Conservation (phyloP, 306 rosid species). For the Sicyos edulis region DNA sequence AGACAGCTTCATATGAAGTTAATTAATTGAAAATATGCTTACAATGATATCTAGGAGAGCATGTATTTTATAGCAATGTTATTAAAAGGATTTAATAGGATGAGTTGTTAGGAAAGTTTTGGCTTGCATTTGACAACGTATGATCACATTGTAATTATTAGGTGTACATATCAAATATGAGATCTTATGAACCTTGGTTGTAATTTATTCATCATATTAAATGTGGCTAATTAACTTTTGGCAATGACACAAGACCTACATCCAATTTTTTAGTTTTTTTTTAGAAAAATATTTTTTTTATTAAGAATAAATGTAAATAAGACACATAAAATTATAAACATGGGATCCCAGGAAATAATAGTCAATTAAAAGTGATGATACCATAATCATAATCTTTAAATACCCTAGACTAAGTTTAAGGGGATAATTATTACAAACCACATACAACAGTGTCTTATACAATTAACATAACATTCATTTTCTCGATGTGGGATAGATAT, state of each 20-base stretch:
- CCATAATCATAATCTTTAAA: too few species aligned
- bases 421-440: too few species aligned
- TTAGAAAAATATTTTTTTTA: too few species aligned
- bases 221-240: neutral
- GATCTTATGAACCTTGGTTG: neutral
- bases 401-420: too few species aligned
- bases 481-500: too few species aligned
- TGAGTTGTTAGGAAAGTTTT: neutral
- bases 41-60: neutral
- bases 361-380: too few species aligned
- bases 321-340: too few species aligned
- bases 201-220: neutral
- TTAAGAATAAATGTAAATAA: too few species aligned
- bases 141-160: neutral
- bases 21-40: neutral
- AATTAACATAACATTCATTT: too few species aligned
- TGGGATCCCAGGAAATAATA: too few species aligned
- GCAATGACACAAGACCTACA: neutral
- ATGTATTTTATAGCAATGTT: neutral
- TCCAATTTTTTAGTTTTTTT: neutral
- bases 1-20: neutral
- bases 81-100: neutral
- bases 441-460: too few species aligned
- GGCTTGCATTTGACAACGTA: slow-evolving; percentile 11
- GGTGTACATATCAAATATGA: neutral